Base-by-base conservation (phyloP, 345 rosid genomes). In the Populus tremula region DNA sequence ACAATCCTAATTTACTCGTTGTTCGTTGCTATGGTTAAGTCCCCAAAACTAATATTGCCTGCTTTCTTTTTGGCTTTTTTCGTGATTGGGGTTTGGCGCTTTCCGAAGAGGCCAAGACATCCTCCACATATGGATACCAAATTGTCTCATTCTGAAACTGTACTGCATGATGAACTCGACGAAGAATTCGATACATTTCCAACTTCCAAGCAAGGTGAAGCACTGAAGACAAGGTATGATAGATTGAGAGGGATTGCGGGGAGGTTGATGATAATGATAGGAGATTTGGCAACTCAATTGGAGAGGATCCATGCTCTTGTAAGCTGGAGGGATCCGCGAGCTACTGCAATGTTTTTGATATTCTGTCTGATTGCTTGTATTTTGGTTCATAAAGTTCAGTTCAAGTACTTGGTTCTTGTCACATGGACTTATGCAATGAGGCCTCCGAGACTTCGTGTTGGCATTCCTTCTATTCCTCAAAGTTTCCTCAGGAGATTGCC, bases 171-270 rank as follows among this genome's bases (percentile, higher is more conserved):
- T 61, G 90, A 84, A 23, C 49, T 88, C 17, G 89, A 88, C 31
- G 90, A 88, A 68, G 90, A 88, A 41, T 83, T 88, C 13, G 91
- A 86, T 12, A 78, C 89, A 6, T 83, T 84, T 63, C 91, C 91
- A 18, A 17, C 86, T 12, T 83, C 88, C 3, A 75, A 43, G 31
- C 67, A 54, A 1, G 75, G 72, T 11, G 82, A 69, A 41, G 54
- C 13, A 45, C 27, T 41, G 29, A 69, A 69, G 31, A 20, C 31
- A 38, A n/a, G 54, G 79, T 88, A 86, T 50, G 91, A 88, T 53
- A 67, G 87, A 6, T 35, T 88, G 56, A 83, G 91, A 74, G 76
- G 83, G 56, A 82, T 88, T 14, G 87, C 77, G 1, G 91, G 87
- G 67, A 83, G 80, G 78, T 33, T 85, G 71, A 74, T 56, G 67